Evolutionary conservation across 495 filamentous ascomycete genomes (phyloP), one percentile per base, ranked within the genome.

Genomic region (Aspergillus heteromorphus): DNA sequence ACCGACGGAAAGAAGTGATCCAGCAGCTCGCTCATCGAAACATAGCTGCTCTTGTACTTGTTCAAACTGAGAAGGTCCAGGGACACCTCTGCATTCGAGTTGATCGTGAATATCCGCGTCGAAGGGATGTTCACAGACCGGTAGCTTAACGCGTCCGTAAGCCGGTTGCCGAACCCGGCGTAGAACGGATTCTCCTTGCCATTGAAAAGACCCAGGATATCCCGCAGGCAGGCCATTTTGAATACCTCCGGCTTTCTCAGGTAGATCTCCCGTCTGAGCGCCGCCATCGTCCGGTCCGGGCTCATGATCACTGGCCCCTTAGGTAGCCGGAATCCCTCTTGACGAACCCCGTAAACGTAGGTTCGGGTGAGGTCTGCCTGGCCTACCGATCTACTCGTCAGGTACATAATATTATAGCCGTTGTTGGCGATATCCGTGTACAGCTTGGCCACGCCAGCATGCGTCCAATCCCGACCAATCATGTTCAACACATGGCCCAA

Each of bases 391-490:
- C 93, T 85, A 71, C 88, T 93, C 0, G 95, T 99, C 31, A 99
- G 81, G 64, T 99, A 99, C 79, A 99, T 88, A 61, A 99, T 91
- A 66, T 99, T 95, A 74, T 99, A 99, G 2, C 93, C 93, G 65
- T 99, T 99, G 55, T 86, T 85, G 7, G 85, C 87, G 55, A 99
- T 99, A 56, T 99, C 93, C 14, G 86, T 90, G 70, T 97, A 99
- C 11, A 99, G 76, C 72, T 97, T 99, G 20, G 93, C 95, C 18
- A 99, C 93, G 16, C 93, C 93, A 14, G 87, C 78, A 68, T 99
- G 93, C 6, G 93, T 99, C 93, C 93, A 99, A 67, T 99, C 93
- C 52, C 93, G 87, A 25, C 93, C 93, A 54, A 99, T 91, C 87
- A 93, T 95, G 72, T 93, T 97, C 40, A 99, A 71, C 45, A 99